Evolutionary conservation across 192 early-diverging fungal genomes (phyloP).

Genomic region (Linnemannia elongata): DNA sequence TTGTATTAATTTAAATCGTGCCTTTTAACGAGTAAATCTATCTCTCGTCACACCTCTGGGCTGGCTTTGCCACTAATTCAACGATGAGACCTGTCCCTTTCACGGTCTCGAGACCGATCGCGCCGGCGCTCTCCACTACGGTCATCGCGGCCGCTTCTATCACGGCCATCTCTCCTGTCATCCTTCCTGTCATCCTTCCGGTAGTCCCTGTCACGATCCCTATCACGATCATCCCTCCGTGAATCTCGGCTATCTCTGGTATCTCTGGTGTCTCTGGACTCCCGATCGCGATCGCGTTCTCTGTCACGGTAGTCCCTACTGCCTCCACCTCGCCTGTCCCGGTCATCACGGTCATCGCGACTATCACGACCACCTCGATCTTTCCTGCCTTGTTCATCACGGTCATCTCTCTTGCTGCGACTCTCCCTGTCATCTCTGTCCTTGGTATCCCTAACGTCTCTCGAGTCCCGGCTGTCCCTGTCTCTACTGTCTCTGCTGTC

Average conservation of each 20-base stretch:
- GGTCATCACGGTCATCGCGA: constrained; percentile 5
- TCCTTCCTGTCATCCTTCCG: not conserved
- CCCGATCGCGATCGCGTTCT: constrained; percentile 6
- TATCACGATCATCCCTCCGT: constrained; percentile 15
- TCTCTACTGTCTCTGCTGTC: not conserved
- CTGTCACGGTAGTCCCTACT: not conserved
- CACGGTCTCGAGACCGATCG: constrained; percentile 1
- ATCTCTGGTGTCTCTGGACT: constrained; percentile 3
- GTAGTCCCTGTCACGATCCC: constrained; percentile 5
- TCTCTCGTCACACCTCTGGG: too few relatives aligned
- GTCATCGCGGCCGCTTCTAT: not conserved
- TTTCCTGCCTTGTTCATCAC: not conserved
- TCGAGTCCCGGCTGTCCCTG: not conserved
- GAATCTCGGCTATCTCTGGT: not conserved
- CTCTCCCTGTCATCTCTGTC: constrained; percentile 17
- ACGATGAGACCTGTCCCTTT: not conserved
- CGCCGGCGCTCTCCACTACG: constrained; percentile 1
- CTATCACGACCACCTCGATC: constrained; percentile 19
- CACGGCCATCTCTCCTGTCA: not conserved
- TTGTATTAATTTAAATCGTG: not conserved
- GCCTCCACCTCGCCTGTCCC: not conserved
- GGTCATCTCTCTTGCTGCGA: constrained; percentile 5
- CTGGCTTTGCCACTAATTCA: too few relatives aligned
- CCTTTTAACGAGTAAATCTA: too few relatives aligned
- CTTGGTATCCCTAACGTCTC: constrained; percentile 5